Percentiles rank a stretch among this genome's conserved stretches.
Evolutionary conservation across 768 basidiomycete genomes (phyloP).

Genomic region (Paxillus ammoniavirescens): DNA sequence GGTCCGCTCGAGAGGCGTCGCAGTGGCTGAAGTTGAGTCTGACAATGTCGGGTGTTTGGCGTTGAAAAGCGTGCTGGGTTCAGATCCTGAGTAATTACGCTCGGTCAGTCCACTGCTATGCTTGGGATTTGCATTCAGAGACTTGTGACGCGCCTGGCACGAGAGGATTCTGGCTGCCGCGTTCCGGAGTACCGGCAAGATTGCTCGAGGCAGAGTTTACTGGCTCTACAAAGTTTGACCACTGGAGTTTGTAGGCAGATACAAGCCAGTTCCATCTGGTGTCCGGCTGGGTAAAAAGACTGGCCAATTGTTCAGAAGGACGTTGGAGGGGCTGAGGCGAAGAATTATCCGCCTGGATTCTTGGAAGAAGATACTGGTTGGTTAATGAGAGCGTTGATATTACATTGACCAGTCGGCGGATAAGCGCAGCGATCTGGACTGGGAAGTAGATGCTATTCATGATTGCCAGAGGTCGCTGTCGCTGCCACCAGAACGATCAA

Average conservation of each 20-base stretch:
- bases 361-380: constrained; percentile 53
- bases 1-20: neutral
- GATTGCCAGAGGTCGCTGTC: neutral
- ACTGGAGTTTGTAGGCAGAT: constrained; percentile 5
- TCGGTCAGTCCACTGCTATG: neutral
- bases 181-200: neutral
- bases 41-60: too few relatives aligned
- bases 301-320: neutral
- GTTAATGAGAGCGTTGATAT: constrained; percentile 71
- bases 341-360: constrained; percentile 7
- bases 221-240: neutral
- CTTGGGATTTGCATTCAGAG: neutral
- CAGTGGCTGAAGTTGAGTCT: neutral
- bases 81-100: neutral
- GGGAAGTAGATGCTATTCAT: constrained; percentile 54
- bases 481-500: too few relatives aligned
- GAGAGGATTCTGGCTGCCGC: neutral
- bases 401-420: constrained; percentile 65
- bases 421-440: constrained; percentile 54
- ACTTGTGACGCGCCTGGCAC: neutral
- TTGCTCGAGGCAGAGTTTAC: neutral
- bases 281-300: neutral
- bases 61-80: neutral
- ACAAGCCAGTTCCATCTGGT: constrained; percentile 16
- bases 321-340: neutral